Evolutionary conservation across 805 yeast species (phyloP).

Genomic region (Pichia rugopelliculosa): DNA sequence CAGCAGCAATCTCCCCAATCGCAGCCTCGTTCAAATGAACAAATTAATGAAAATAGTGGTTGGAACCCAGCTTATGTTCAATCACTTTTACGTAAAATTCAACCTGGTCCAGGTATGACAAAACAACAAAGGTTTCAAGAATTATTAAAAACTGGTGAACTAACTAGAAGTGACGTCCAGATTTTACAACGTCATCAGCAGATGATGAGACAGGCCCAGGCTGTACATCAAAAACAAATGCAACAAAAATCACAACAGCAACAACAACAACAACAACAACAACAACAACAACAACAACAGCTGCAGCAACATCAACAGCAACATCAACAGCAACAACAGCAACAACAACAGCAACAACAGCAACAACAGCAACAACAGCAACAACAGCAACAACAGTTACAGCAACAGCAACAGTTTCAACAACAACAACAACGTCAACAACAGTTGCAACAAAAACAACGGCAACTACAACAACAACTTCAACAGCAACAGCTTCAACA

Average conservation of each 20-base stretch:
- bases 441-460: conserved; percentile 8
- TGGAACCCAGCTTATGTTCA: conserved; percentile 21
- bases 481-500: conserved; percentile 1
- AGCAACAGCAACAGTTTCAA: no score
- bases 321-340: conserved; percentile 14
- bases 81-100: conserved; percentile 24
- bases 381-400: conserved; percentile 1
- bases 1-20: conserved; percentile 7
- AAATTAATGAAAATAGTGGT: not conserved
- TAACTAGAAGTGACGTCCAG: conserved; percentile 26
- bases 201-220: conserved; percentile 24
- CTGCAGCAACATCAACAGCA: conserved; percentile 30
- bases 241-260: conserved; percentile 11
- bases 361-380: conserved; percentile 5
- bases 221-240: conserved; percentile 15
- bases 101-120: conserved; percentile 29
- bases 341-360: conserved; percentile 8
- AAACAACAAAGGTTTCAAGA: conserved; percentile 28
- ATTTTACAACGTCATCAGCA: conserved; percentile 28
- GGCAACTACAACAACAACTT: conserved; percentile 3
- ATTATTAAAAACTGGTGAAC: conserved; percentile 26
- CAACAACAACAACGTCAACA: conserved; percentile 14
- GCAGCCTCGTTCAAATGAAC: not conserved
- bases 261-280: conserved; percentile 4
- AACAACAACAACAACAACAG: conserved; percentile 2